Conservation (phyloP, 139 green algal species). For the Zygnema circumcarinatum region DNA sequence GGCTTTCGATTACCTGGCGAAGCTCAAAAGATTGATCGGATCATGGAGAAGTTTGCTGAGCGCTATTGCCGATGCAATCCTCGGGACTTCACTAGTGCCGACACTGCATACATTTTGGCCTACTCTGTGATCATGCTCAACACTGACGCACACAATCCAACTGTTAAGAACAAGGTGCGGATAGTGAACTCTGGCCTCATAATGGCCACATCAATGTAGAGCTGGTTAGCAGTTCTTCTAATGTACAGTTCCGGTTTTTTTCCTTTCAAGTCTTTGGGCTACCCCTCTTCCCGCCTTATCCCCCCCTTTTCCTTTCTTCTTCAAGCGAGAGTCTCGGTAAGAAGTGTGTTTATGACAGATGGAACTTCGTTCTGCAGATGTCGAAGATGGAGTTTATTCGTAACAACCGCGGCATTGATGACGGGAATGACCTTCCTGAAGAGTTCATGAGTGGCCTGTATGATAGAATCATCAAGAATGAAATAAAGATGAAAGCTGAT, state of each 20-base stretch:
- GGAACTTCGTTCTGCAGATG: conserved; percentile 52
- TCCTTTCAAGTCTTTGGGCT: too few species aligned
- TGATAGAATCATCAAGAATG: conserved; percentile 91
- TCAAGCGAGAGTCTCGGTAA: too few species aligned
- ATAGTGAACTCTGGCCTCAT: too few species aligned
- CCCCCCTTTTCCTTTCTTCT: too few species aligned
- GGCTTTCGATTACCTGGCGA: conserved; percentile 87
- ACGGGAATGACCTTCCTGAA: conserved; percentile 85
- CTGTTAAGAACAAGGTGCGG: conserved; percentile 87
- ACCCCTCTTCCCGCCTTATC: too few species aligned
- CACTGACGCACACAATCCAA: conserved; percentile 97
- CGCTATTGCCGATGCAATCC: conserved; percentile 92
- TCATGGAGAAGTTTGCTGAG: conserved; percentile 99
- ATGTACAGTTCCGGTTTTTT: too few species aligned
- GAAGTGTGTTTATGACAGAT: too few species aligned
- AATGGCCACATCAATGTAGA: too few species aligned
- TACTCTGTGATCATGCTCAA: conserved; percentile 99
- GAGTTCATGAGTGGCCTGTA: conserved; percentile 92
- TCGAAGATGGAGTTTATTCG: conserved; percentile 85
- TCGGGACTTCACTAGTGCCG: conserved; percentile 86
- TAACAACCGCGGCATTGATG: conserved; percentile 99
- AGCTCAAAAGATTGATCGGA: conserved; percentile 98
- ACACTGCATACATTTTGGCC: conserved; percentile 97
- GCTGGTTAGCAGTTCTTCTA: too few species aligned
- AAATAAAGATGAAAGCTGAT: conserved; percentile 95